Evolutionary conservation across 768 basidiomycete genomes (phyloP).

Genomic region (Candolleomyces aberdarensis): DNA sequence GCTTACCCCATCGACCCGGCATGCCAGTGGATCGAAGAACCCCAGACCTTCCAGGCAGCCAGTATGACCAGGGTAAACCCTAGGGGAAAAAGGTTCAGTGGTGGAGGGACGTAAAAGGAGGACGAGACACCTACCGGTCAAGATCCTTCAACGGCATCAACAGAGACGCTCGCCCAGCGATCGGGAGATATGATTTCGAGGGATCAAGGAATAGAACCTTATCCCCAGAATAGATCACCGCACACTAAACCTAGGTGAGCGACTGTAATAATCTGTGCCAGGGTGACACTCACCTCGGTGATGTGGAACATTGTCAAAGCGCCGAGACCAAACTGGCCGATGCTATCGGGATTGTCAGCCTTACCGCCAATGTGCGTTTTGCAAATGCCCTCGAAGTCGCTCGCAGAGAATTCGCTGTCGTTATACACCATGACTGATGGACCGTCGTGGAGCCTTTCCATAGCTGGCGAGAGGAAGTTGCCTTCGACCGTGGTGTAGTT

Average conservation of each 20-base stretch:
- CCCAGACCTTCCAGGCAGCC: neutral
- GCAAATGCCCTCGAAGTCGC: constrained; percentile 47
- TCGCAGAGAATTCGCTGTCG: constrained; percentile 33
- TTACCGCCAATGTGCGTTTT: constrained; percentile 46
- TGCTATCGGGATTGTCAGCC: constrained; percentile 29
- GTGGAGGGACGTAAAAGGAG: neutral
- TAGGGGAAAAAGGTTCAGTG: neutral
- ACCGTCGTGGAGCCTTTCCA: constrained; percentile 27
- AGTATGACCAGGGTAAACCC: neutral
- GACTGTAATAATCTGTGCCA: too few species aligned
- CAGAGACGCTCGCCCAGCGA: constrained; percentile 24
- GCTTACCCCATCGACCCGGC: constrained; percentile 39
- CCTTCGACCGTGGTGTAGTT: constrained; percentile 10
- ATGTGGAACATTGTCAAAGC: constrained; percentile 52
- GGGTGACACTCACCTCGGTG: constrained; percentile 35
- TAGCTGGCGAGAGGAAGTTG: constrained; percentile 27
- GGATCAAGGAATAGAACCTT: constrained; percentile 44
- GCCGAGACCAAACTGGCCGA: constrained; percentile 52
- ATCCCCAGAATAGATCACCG: constrained; percentile 29
- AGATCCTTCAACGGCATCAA: constrained; percentile 31
- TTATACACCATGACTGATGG: constrained; percentile 46
- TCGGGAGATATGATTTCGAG: constrained; percentile 37
- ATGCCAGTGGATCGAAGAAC: neutral
- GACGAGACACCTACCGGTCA: neutral
- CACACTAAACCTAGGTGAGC: constrained; percentile 20